Conservation (phyloP, 2,329 filamentous ascomycete genomes). For the Macroventuria anomochaeta region DNA sequence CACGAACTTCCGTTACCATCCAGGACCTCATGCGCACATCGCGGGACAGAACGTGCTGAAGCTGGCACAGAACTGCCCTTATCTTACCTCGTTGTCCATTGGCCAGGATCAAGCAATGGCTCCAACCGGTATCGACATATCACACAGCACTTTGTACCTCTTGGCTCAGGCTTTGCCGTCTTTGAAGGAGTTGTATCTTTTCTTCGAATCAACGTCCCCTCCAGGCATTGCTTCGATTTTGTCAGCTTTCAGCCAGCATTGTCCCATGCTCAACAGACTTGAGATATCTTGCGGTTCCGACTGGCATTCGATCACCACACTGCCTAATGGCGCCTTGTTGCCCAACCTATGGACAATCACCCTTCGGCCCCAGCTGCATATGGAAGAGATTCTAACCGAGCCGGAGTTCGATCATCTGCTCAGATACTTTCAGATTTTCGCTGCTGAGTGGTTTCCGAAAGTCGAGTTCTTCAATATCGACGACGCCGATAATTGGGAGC, state of each 20-base stretch:
- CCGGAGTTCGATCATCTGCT: not conserved
- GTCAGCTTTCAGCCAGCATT: not conserved
- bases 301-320: not conserved
- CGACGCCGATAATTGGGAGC: not conserved
- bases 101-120: not conserved
- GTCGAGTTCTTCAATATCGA: conserved; percentile 1
- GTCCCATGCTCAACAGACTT: not conserved
- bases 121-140: not conserved
- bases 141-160: not conserved
- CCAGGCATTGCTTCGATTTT: not conserved
- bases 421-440: not conserved
- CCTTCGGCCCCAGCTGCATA: not conserved
- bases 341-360: not conserved
- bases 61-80: not conserved
- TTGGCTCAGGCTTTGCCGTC: not conserved
- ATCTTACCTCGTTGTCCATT: not conserved
- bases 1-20: not conserved
- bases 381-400: not conserved
- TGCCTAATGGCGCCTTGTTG: not conserved
- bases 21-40: not conserved
- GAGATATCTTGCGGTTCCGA: not conserved
- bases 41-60: not conserved
- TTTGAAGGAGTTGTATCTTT: not conserved
- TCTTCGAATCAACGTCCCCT: not conserved
- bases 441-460: not conserved